phyloP scores from a whole-genome alignment of 2,329 filamentous ascomycete species.

The Fusarium brachygibbosum region DNA sequence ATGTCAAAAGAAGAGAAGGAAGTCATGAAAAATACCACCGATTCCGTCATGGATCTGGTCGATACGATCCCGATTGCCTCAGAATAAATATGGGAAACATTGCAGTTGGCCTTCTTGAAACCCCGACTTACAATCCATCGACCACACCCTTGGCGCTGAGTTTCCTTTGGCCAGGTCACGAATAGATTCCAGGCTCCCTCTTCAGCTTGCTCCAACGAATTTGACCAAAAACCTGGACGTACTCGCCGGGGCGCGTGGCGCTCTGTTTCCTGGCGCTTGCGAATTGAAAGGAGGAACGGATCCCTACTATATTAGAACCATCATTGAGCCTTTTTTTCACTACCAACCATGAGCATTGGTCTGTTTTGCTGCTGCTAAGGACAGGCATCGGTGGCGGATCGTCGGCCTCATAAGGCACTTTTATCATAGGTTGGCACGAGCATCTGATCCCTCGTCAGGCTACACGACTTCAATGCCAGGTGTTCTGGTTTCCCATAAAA shows the following conservation, averaged over 20 bases:
- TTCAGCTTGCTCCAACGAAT: conserved; percentile 12
- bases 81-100: conserved; percentile 3
- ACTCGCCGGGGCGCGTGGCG: background rate
- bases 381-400: conserved; percentile 13
- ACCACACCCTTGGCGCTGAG: conserved; percentile 16
- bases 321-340: conserved; percentile 20
- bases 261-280: conserved; percentile 28
- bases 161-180: conserved; percentile 14
- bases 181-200: conserved; percentile 17
- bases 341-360: conserved; percentile 37
- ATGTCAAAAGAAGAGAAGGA: conserved; percentile 27
- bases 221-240: conserved; percentile 8
- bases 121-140: conserved; percentile 22
- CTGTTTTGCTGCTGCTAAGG: conserved; percentile 27
- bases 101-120: conserved; percentile 1
- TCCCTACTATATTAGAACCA: conserved; percentile 29
- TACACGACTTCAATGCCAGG: conserved; percentile 72
- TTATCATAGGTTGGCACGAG: conserved; percentile 35
- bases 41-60: conserved; percentile 36
- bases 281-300: conserved; percentile 15
- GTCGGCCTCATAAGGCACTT: conserved; percentile 25
- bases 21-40: conserved; percentile 30
- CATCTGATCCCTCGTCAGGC: conserved; percentile 37
- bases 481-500: conserved; percentile 76
- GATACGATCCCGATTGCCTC: conserved; percentile 11